A percentile compares a stretch with the other conserved stretches of the same genome.
These are phyloP conservation scores for Alternaria alternata DNA, from an alignment of 2,329 filamentous ascomycete genomes.

Conservation along the genomic window DNA sequence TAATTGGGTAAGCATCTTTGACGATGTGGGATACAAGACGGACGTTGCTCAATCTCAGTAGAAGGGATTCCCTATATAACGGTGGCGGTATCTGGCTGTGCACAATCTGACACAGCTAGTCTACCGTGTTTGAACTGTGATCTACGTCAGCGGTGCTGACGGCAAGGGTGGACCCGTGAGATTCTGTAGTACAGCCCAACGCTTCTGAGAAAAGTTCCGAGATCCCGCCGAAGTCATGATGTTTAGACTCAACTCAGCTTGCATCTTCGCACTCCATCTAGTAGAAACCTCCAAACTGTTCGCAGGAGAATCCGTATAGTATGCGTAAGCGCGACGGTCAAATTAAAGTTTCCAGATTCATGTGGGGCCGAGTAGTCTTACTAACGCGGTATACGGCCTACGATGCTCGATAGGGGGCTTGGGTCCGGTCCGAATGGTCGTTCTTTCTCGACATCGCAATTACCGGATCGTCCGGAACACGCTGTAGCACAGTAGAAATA, in stretches of 20 bases:
- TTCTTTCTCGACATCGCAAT: slow-evolving; percentile 3
- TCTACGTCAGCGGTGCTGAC: slow-evolving; percentile 1
- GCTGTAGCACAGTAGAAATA: background rate
- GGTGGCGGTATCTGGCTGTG: background rate
- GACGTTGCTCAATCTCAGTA: background rate
- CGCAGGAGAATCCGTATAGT: background rate
- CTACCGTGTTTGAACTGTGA: background rate
- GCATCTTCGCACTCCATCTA: background rate
- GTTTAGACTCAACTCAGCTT: background rate
- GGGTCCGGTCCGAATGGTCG: slow-evolving; percentile 5
- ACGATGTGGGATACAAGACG: background rate
- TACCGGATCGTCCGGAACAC: slow-evolving; percentile 1
- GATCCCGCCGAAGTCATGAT: background rate
- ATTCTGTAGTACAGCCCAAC: background rate
- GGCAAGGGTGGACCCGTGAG: slow-evolving; percentile 1
- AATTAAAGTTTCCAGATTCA: background rate
- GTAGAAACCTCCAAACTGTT: background rate
- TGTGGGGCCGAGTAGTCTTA: background rate
- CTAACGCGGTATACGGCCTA: background rate
- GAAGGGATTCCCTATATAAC: background rate
- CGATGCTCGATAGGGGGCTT: background rate
- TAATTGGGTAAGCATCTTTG: slow-evolving; percentile 3
- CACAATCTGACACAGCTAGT: slow-evolving; percentile 3
- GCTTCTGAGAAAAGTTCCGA: background rate
- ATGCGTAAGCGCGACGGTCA: background rate